These are phyloP conservation scores for Phoma sp. DNA, from an alignment of 2,329 filamentous ascomycete genomes.

Conservation along the genomic window DNA sequence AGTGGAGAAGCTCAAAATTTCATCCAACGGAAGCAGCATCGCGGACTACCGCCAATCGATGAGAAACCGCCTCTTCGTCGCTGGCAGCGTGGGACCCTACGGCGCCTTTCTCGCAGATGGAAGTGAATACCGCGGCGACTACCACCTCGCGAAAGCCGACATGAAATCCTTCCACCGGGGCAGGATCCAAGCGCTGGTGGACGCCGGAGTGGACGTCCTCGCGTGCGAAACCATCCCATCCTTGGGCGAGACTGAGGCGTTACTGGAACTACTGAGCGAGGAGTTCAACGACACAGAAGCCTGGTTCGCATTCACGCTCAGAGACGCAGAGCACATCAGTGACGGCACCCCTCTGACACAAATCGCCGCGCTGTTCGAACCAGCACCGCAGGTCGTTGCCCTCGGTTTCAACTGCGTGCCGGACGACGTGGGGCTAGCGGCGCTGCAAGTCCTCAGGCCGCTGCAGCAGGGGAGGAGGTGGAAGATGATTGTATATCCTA, in stretches of 20 bases:
- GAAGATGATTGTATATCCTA: constrained; percentile 52
- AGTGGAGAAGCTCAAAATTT: not conserved
- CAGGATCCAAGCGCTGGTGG: constrained; percentile 51
- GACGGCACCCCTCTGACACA: constrained; percentile 51
- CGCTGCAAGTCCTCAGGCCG: constrained; percentile 40
- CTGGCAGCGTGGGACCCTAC: constrained; percentile 57
- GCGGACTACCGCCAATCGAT: not conserved
- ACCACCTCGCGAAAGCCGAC: constrained; percentile 37
- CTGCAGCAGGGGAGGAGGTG: constrained; percentile 26
- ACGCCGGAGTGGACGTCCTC: constrained; percentile 52
- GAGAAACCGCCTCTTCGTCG: constrained; percentile 41
- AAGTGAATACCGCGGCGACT: constrained; percentile 55
- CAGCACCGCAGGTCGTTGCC: constrained; percentile 45
- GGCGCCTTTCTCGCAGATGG: constrained; percentile 57
- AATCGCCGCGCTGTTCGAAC: constrained; percentile 41
- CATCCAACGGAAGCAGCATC: not conserved
- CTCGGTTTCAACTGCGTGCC: constrained; percentile 56
- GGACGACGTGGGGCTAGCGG: constrained; percentile 41
- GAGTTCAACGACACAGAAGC: constrained; percentile 48
- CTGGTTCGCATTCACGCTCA: constrained; percentile 53
- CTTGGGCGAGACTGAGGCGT: constrained; percentile 47
- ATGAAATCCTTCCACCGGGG: constrained; percentile 54
- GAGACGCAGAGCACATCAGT: constrained; percentile 45
- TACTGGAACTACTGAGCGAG: constrained; percentile 47
- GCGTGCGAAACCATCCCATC: constrained; percentile 56